Evolutionary conservation across 2,329 filamentous ascomycete genomes (phyloP), one percentile per base, ranked within the genome.

Genomic region (Exophiala sp.): DNA sequence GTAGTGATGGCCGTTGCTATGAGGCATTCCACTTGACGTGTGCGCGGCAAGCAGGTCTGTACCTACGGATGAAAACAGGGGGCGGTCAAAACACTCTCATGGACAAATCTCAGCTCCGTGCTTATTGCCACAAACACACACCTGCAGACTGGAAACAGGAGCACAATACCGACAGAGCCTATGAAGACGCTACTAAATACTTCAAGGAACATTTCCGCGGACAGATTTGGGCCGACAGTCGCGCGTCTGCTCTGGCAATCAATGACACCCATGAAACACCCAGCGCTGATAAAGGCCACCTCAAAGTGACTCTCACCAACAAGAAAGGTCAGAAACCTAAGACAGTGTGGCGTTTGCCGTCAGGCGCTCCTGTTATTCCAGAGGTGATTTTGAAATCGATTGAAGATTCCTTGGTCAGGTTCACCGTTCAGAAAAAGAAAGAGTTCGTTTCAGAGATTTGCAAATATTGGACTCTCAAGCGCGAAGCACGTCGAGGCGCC

Each of bases 11-110:
- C 69, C 88, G 85, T 55, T 98, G 93, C 68, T 98, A 95, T 64
- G 85, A 91, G 63, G 93, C 93, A 7, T 98, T 98, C 66, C 93
- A 98, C 68, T 89, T 96, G 47, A 97, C 93, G 3, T 98, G 93
- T 66, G 93, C 93, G 19, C 81, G 93, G 48, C 82, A 87, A 61
- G 89, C 90, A 41, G 83, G 84, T 56, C 76, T 98, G 0, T 97
- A 88, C 64, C 74, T 98, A 58, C 91, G 91, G 69, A 98, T 98
- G 93, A 98, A 97, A 70, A 89, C 90, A 43, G 86, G 81, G 46
- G 86, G 91, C 56, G 86, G 87, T 43, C 82, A 82, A 10, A 77
- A 87, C 24, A 85, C 86, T 14, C 81, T 89, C 14, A 81, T 91
- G 56, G 88, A 93, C 53, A 82, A 81, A 50, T 88, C 86, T 63